A percentile compares a stretch with the other conserved stretches of the same genome.
Evolutionary conservation across 345 rosid species (phyloP).

Genomic region (Eucalyptus brandiana): DNA sequence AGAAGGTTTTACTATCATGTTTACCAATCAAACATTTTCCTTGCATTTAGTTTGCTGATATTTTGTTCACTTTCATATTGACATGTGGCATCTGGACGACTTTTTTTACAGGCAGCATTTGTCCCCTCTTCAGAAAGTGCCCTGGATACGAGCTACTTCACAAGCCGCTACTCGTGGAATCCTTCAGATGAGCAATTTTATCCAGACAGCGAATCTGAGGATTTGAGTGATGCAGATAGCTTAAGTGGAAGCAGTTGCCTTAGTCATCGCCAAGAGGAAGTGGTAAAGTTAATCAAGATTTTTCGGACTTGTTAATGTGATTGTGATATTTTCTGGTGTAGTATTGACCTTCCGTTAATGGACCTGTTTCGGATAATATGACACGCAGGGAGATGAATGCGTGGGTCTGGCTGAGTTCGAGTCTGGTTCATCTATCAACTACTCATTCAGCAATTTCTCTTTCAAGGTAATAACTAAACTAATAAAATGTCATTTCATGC

Average conservation of each 20-base stretch:
- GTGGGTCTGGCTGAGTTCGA: constrained; percentile 69
- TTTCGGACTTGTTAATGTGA: not conserved
- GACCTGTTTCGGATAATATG: not conserved
- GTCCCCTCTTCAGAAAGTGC: constrained; percentile 94
- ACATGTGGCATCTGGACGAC: not conserved
- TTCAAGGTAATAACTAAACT: constrained; percentile 55
- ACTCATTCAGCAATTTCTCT: constrained; percentile 97
- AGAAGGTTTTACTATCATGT: constrained; percentile 43
- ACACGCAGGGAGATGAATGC: constrained; percentile 71
- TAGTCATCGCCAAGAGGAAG: constrained; percentile 86
- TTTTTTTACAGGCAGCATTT: constrained; percentile 69
- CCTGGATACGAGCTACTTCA: constrained; percentile 94
- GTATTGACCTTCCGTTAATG: not conserved
- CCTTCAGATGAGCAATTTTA: constrained; percentile 51
- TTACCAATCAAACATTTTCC: not conserved
- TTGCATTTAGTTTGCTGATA: not conserved
- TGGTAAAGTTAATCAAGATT: constrained; percentile 24
- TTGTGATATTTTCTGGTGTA: not conserved
- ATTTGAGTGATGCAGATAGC: constrained; percentile 92
- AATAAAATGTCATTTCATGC: not conserved
- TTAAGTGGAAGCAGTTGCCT: constrained; percentile 80
- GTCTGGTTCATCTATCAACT: constrained; percentile 61
- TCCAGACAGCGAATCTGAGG: constrained; percentile 61
- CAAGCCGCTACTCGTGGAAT: constrained; percentile 94
- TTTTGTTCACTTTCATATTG: not conserved